These are phyloP conservation scores for Dothiorella sarmentorum DNA, from an alignment of 2,329 filamentous ascomycete genomes.

Conservation along the genomic window DNA sequence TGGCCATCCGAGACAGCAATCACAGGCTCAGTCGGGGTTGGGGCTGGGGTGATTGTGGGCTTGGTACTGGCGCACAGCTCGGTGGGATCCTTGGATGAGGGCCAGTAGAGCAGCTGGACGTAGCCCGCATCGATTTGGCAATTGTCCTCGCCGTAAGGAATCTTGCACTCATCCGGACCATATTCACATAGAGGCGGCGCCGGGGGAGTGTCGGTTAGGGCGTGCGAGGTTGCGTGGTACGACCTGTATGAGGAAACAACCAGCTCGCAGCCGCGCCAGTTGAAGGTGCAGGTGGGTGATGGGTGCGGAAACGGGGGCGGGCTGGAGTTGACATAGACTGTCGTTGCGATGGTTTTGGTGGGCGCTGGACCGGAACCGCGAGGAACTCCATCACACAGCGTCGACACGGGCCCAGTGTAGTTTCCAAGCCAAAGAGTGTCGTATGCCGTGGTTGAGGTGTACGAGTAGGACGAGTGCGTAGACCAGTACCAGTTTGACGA, in stretches of 20 bases:
- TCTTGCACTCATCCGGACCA: neutral
- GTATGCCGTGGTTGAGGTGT: neutral
- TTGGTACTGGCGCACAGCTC: neutral
- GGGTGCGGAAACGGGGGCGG: neutral
- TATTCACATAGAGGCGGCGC: constrained; percentile 4
- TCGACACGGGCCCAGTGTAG: constrained; percentile 11
- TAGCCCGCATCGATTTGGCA: constrained; percentile 13
- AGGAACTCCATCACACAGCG: constrained; percentile 8
- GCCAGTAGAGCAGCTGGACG: constrained; percentile 16
- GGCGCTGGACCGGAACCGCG: neutral
- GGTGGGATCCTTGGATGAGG: neutral
- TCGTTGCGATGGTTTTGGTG: neutral
- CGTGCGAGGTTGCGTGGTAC: neutral
- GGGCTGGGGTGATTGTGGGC: neutral
- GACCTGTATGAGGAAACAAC: neutral
- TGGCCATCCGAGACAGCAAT: neutral
- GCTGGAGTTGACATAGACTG: neutral
- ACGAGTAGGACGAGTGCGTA: constrained; percentile 2
- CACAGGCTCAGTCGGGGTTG: neutral
- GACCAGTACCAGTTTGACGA: constrained; percentile 1
- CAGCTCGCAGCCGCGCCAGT: constrained; percentile 13
- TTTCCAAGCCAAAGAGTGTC: neutral
- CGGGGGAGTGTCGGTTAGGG: neutral
- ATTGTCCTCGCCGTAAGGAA: neutral
- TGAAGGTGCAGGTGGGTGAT: constrained; percentile 13